phyloP scores from a whole-genome alignment of 1,284 basidiomycete species.

The Meira miltonrushii region DNA sequence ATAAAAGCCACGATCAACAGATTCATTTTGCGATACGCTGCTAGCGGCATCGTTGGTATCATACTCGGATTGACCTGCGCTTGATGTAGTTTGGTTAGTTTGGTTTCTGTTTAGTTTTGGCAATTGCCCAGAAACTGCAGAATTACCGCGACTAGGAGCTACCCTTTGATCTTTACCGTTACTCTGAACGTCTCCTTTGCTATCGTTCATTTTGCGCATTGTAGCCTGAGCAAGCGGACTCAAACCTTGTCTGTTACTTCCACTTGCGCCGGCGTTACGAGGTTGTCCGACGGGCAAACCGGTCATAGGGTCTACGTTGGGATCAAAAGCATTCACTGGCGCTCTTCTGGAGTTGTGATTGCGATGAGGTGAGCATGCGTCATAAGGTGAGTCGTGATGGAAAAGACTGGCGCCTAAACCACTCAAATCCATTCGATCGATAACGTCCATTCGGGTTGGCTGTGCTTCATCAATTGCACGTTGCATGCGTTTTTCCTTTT shows the following conservation, averaged over 20 bases:
- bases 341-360: slow-evolving; percentile 34
- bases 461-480: slow-evolving; percentile 27
- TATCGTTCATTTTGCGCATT: slow-evolving; percentile 10
- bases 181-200: slow-evolving; percentile 16
- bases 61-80: neutral
- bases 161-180: slow-evolving; percentile 1
- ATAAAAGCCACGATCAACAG: slow-evolving; percentile 23
- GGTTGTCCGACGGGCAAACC: slow-evolving; percentile 24
- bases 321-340: slow-evolving; percentile 47
- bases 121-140: neutral
- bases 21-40: neutral
- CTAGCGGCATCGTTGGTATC: slow-evolving; percentile 1
- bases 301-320: slow-evolving; percentile 45
- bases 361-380: slow-evolving; percentile 46
- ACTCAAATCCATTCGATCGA: slow-evolving; percentile 47
- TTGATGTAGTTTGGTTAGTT: neutral
- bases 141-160: neutral
- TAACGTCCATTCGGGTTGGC: slow-evolving; percentile 44
- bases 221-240: slow-evolving; percentile 12
- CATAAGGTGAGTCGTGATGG: slow-evolving; percentile 52
- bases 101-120: neutral
- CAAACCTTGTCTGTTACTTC: slow-evolving; percentile 15
- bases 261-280: slow-evolving; percentile 11
- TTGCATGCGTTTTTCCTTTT: slow-evolving; percentile 31
- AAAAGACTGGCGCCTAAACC: slow-evolving; percentile 48